Base-by-base conservation (phyloP, 768 basidiomycete genomes). In the Auriscalpium orientale region DNA sequence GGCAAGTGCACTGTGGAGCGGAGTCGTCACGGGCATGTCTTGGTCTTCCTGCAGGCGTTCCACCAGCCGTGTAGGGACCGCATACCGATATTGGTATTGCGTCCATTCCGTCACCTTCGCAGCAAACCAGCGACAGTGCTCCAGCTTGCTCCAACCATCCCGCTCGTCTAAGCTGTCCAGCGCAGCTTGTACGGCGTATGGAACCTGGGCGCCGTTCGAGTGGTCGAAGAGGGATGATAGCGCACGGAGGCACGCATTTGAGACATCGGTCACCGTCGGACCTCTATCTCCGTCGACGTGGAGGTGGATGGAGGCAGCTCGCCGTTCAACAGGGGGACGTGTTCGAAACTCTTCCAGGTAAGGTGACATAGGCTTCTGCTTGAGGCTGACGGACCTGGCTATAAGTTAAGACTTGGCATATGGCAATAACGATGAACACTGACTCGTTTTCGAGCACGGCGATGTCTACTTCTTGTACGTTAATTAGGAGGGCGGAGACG, bases 31-130 rank as follows among this genome's bases (percentile, higher is more conserved):
- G 0, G 76, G 66, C 0, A 72, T 65, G 53, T 89, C 87, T 63
- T 81, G 84, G 47, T 77, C 78, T 58, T 81, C 77, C 20, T 84
- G 75, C 4, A 97, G 78, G 22, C 80, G 79, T 64, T 95, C 92
- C 12, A 95, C 83, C 4, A 95, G 73, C 66, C 85, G 81, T 1
- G 91, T 89, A 3, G 94, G 91, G 8, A 97, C 82, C 22, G 87
- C 87, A 64, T 90, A 95, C 22, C 95, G 87, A 69, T 95, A 95
- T 67, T 95, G 95, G 60, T 95, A 91, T 65, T 89, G 91, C 6
- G 89, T 81, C 89, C 91, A 95, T 63, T 91, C 86, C n/a, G 84
- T 83, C 6, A 81, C 77, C 64, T 81, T 85, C 56, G 83, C 80
- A 12, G 86, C 82, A 56, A 91, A 76, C 93, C 93, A 98, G 54